Base-by-base conservation (phyloP, 495 filamentous ascomycete species). In the Diplogelasinospora grovesii region DNA sequence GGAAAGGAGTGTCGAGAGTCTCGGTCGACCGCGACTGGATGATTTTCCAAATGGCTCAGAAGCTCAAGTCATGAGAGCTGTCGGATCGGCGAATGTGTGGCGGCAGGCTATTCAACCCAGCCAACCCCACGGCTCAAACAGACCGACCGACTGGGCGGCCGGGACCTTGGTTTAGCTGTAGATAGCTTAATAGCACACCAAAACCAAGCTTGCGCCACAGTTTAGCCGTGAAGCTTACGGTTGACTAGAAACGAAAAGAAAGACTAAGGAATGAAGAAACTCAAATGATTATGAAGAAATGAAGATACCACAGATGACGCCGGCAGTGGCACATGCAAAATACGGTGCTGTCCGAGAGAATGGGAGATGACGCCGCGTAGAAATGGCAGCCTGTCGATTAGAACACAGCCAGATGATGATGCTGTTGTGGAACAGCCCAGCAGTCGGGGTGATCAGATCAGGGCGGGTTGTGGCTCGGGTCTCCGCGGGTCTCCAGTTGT, bases 21-120 rank as follows among this genome's bases (percentile, higher is more conserved):
- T 20, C 15, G 4, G 3, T 28, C 25, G 23, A 15, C 20, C 23
- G 8, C 16, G 16, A 24, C 24, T 15, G 36, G 13, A 18, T 9
- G 36, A 8, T 14, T 28, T 32, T 25, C 14, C 20, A 28, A 16
- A 23, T 29, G 11, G 14, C 21, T 22, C 15, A 32, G 36, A 36
- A 45, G 43, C 43, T 39, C 24, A 32, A 27, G 22, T 32, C 40
- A 26, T 32, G 13, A 19, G 15, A 34, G 35, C 43, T 45, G 43
- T 27, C 37, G 37, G 43, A 25, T 39, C 41, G 32, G 32, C 41
- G 41, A 45, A 29, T 11, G 28, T 18, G 41, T 43, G 35, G 43
- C 43, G 35, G 43, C 43, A 39, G 43, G 26, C 26, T 14, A 22
- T 22, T 23, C 30, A 29, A 27, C 30, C 40, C 34, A 29, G 27